Evolutionary conservation across 306 rosid species (phyloP), one percentile per base, ranked within the genome.

Genomic region (Amphicarpaea edgeworthii): DNA sequence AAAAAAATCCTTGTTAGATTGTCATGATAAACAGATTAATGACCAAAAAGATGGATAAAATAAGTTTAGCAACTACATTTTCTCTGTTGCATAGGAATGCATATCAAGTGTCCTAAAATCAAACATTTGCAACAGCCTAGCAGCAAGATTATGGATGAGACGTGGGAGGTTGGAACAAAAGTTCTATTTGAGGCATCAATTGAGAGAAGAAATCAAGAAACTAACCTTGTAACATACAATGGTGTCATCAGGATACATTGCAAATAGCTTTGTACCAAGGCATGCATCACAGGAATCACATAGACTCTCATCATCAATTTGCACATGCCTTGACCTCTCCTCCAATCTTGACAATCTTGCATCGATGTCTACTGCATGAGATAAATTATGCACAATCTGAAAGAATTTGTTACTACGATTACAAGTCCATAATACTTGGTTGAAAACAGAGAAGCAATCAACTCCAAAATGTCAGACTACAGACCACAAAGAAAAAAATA

Each of bases 201-300:
- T 28, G 54, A 77, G 17, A 58, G 26, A 76, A 72, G 75, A 19
- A 30, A 63, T 70, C 21, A 11, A 45, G 70, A 60, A 82, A 84
- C 90, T 47, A 81, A 95, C 98, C 97, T 95, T 95, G 92, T 95
- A 95, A 81, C 98, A 95, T 62, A 95, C 90, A 42, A 95, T 78
- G 20, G 93, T 79, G 77, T 95, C 98, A 79, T 95, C 98, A 26
- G 98, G 98, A 84, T 95, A 95, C 98, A 95, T 95, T 6, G 98
- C 98, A 76, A 95, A 95, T 75, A 95, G 85, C 84, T 92, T 95
- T 38, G 98, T 95, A 71, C 98, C 98, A 23, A 95, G 97, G 78
- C 97, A 93, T 59, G 98, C 97, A 78, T 90, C 91, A 78, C 98
- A 95, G 47, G 98, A 92, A 79, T 92, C 98, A 32, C 98, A 95